Conservation (phyloP, 148 eudicot species). For the Selenicereus undatus region DNA sequence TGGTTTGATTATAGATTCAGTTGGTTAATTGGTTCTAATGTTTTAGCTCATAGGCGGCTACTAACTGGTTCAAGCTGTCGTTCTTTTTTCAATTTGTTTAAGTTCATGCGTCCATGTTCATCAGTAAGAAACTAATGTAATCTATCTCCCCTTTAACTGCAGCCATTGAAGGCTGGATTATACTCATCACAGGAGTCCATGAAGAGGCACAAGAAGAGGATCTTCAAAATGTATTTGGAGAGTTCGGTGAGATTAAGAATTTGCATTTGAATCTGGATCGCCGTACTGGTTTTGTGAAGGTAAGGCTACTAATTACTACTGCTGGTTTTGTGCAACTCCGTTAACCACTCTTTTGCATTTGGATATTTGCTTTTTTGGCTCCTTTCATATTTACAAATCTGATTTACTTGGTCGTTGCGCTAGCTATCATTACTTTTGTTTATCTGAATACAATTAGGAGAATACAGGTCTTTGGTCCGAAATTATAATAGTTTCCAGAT, state of each 20-base stretch:
- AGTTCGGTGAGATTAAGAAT: slow-evolving; percentile 75
- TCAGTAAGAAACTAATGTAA: slow-evolving; percentile 7
- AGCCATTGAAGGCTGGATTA: slow-evolving; percentile 96
- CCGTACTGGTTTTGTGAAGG: slow-evolving; percentile 95
- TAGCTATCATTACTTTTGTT: not conserved
- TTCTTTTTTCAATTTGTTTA: no score
- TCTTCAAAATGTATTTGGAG: slow-evolving; percentile 75
- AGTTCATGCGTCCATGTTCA: no score
- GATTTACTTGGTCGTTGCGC: not conserved
- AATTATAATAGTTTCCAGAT: not conserved
- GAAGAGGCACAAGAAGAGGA: slow-evolving; percentile 95
- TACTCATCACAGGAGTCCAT: slow-evolving; percentile 77
- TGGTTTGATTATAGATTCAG: no score
- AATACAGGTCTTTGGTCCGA: not conserved
- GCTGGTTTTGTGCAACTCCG: not conserved
- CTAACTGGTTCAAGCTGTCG: no score
- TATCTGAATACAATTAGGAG: not conserved
- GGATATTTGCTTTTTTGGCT: not conserved
- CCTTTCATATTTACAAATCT: not conserved
- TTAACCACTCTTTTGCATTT: not conserved
- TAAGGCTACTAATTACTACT: slow-evolving; percentile 14
- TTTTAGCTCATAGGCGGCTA: no score
- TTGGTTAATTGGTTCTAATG: no score
- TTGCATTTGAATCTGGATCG: slow-evolving; percentile 93
- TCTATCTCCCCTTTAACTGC: slow-evolving; percentile 19